phyloP scores from a whole-genome alignment of 441 rosid species.

The Omphalea diandra region DNA sequence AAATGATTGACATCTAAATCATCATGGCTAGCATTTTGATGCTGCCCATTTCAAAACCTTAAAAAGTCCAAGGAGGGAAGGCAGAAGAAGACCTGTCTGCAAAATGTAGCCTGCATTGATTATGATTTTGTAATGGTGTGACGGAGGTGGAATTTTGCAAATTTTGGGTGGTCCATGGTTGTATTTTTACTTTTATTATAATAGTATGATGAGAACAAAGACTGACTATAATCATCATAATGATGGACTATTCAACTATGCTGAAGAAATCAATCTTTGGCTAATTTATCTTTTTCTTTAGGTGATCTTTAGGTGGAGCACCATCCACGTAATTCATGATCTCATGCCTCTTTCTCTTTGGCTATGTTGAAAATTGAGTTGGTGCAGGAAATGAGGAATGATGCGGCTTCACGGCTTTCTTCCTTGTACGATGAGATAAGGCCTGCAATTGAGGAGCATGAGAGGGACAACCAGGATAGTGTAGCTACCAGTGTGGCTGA shows the following conservation, averaged over 20 bases:
- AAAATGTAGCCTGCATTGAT: background rate
- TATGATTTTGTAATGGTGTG: background rate
- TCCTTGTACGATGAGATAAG: slow-evolving; percentile 71
- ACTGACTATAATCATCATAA: background rate
- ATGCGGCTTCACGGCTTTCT: slow-evolving; percentile 51
- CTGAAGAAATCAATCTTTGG: background rate
- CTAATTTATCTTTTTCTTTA: background rate
- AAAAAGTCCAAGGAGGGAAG: background rate
- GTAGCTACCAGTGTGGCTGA: slow-evolving; percentile 92
- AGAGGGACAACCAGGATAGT: slow-evolving; percentile 86
- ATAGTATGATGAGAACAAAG: background rate
- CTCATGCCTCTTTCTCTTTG: too few relatives aligned
- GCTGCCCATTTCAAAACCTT: background rate
- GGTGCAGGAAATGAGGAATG: slow-evolving; percentile 66
- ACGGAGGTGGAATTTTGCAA: background rate
- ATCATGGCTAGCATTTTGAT: background rate
- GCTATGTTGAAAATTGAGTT: background rate
- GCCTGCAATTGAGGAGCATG: slow-evolving; percentile 91
- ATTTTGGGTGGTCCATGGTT: background rate
- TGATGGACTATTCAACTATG: background rate
- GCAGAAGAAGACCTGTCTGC: background rate
- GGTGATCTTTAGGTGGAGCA: too few relatives aligned
- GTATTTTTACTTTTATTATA: background rate
- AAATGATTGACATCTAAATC: background rate
- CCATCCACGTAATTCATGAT: background rate